phyloP scores from a whole-genome alignment of 2,329 filamentous ascomycete genomes.

The Ceratocystis colombiana region DNA sequence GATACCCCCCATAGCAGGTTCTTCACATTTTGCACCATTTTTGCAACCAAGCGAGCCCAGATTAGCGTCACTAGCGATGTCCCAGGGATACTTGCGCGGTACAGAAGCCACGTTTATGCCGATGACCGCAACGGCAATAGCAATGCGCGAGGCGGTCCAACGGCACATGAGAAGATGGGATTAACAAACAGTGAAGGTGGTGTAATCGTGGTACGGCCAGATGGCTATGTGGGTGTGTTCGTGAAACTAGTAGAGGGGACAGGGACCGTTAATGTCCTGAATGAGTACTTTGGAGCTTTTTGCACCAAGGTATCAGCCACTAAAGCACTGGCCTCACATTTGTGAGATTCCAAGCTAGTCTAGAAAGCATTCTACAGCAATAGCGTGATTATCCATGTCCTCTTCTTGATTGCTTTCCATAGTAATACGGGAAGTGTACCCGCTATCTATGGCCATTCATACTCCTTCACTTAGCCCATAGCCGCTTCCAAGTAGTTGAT shows the following conservation, averaged over 20 bases:
- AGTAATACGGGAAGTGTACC: no score
- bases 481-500: slow-evolving; percentile 31
- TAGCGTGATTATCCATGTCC: neutral
- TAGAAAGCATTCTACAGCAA: neutral
- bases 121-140: slow-evolving; percentile 57
- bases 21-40: slow-evolving; percentile 68
- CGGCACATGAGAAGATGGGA: slow-evolving; percentile 79
- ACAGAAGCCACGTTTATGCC: slow-evolving; percentile 74
- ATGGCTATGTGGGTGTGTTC: slow-evolving; percentile 76
- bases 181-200: slow-evolving; percentile 62
- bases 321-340: neutral
- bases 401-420: neutral
- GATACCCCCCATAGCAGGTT: slow-evolving; percentile 79
- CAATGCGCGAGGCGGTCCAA: slow-evolving; percentile 41
- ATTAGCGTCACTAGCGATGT: slow-evolving; percentile 64
- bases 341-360: neutral
- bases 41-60: slow-evolving; percentile 55
- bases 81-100: slow-evolving; percentile 60
- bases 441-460: no score
- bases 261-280: slow-evolving; percentile 70
- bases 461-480: neutral
- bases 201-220: slow-evolving; percentile 73
- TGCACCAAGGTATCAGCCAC: neutral
- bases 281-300: slow-evolving; percentile 58
- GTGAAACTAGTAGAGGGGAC: slow-evolving; percentile 62